A percentile compares a stretch with the other conserved stretches of the same genome.
Conservation (phyloP, 257 asterid species). For the Solanum tacnaense region DNA sequence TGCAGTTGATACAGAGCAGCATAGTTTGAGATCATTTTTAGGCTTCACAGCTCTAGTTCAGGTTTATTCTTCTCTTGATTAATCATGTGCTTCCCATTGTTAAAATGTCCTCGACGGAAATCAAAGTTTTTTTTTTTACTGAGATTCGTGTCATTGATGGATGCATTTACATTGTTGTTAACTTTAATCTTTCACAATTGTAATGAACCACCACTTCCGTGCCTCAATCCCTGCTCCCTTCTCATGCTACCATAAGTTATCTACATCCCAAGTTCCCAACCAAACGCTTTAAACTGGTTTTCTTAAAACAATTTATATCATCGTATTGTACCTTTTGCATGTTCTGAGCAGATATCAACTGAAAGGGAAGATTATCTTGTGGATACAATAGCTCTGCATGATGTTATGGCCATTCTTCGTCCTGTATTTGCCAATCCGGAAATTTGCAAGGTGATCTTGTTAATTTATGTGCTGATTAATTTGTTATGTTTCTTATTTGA, state of each 20-base stretch:
- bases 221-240: background rate
- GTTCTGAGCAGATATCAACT: background rate
- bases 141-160: background rate
- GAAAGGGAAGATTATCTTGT: slow-evolving; percentile 9
- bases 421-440: slow-evolving; percentile 71
- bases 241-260: background rate
- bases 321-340: background rate
- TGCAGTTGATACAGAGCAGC: slow-evolving; percentile 94
- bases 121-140: background rate
- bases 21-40: slow-evolving; percentile 71
- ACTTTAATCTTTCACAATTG: background rate
- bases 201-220: background rate
- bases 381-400: slow-evolving; percentile 74
- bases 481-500: background rate
- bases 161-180: background rate
- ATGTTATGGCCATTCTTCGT: slow-evolving; percentile 70
- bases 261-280: background rate
- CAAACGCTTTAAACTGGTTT: background rate
- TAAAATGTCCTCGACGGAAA: background rate
- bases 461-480: background rate
- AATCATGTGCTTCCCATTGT: background rate
- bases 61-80: slow-evolving; percentile 26
- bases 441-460: slow-evolving; percentile 61
- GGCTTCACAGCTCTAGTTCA: slow-evolving; percentile 90
- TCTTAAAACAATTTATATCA: background rate